Percentiles rank a stretch among this genome's conserved stretches.
Evolutionary conservation across 2,329 filamentous ascomycete genomes (phyloP).

Genomic region (Ascochyta fabae): DNA sequence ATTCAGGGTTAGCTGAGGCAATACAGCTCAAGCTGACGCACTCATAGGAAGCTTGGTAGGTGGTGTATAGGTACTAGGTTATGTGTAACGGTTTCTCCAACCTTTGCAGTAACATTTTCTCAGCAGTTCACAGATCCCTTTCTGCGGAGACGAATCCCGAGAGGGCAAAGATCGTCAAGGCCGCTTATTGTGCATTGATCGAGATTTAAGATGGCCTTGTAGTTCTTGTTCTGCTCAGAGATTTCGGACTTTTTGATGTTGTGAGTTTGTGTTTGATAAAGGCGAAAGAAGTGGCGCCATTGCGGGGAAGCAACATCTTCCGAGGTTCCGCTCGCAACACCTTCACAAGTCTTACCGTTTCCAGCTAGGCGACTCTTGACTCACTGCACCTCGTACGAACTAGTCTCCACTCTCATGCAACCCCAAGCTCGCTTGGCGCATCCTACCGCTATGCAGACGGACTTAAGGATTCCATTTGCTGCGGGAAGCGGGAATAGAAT

Average conservation of each 20-base stretch:
- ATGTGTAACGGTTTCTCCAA: too few relatives aligned
- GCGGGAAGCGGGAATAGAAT: slow-evolving; percentile 1
- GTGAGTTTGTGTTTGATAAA: background rate
- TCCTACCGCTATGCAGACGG: background rate
- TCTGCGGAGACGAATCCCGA: background rate
- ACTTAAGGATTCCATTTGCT: background rate
- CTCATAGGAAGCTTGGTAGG: too few relatives aligned
- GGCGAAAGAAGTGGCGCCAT: background rate
- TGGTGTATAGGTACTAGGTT: too few relatives aligned
- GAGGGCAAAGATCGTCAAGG: background rate
- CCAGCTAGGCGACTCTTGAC: background rate
- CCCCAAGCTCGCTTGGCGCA: background rate
- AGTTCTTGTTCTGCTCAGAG: background rate
- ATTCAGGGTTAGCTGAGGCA: too few relatives aligned
- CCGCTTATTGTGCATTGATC: background rate
- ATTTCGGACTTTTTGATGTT: background rate
- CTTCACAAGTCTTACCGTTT: slow-evolving; percentile 10
- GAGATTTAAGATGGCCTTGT: background rate
- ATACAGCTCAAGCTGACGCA: too few relatives aligned
- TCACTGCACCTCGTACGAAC: slow-evolving; percentile 15
- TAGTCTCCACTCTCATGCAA: slow-evolving; percentile 4
- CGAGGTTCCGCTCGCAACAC: slow-evolving; percentile 9
- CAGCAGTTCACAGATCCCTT: too few relatives aligned
- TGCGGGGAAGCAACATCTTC: slow-evolving; percentile 7
- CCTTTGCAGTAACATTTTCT: too few relatives aligned